These are phyloP conservation scores for Claviceps maximensis DNA, from an alignment of 2,329 filamentous ascomycete genomes.

Conservation along the genomic window DNA sequence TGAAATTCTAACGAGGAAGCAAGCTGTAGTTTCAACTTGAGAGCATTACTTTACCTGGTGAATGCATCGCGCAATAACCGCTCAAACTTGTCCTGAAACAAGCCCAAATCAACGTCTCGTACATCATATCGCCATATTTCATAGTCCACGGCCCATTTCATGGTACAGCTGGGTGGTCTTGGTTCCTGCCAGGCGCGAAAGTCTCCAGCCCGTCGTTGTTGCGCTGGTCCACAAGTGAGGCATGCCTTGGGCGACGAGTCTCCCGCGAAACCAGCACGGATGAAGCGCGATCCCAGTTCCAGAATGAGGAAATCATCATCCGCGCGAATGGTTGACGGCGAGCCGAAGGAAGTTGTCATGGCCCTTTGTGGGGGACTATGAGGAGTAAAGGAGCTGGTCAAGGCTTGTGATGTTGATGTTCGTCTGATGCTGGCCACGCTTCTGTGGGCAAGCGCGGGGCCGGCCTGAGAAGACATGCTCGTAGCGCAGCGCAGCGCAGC, in stretches of 20 bases:
- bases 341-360: conserved; percentile 42
- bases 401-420: conserved; percentile 23
- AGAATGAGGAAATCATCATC: conserved; percentile 80
- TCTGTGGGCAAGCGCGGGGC: conserved; percentile 39
- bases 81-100: conserved; percentile 81
- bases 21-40: too few relatives aligned
- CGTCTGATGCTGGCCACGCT: conserved; percentile 44
- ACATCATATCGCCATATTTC: conserved; percentile 75
- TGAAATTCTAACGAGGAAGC: neutral
- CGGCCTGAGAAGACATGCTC: conserved; percentile 31
- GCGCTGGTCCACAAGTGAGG: conserved; percentile 60
- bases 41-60: conserved; percentile 55
- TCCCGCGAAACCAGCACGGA: conserved; percentile 77
- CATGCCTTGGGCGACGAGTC: conserved; percentile 62
- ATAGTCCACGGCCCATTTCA: conserved; percentile 47
- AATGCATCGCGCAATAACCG: conserved; percentile 69
- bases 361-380: conserved; percentile 44
- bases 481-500: neutral
- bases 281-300: conserved; percentile 66
- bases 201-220: conserved; percentile 67
- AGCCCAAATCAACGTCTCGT: conserved; percentile 56
- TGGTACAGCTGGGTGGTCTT: conserved; percentile 27
- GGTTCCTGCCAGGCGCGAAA: conserved; percentile 56
- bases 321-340: conserved; percentile 47
- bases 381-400: conserved; percentile 32